Base-by-base conservation (phyloP, 805 yeast genomes). In the Wickerhamomyces sydowiorum region DNA sequence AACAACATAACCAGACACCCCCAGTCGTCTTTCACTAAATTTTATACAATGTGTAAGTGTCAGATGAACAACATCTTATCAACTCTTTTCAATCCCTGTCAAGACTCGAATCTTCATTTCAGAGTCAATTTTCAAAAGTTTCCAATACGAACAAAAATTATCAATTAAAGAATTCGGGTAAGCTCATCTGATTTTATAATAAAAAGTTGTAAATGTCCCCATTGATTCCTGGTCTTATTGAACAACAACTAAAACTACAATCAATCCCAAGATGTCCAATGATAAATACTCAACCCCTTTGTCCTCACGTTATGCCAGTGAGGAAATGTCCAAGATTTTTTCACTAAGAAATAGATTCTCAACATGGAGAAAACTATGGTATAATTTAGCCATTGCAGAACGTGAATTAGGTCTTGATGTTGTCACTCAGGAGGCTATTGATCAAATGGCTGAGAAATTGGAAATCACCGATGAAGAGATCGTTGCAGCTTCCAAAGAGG, bases 331-430 rank as follows among this genome's bases (percentile, higher is more conserved):
- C 46, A 73, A 76, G 53, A 75, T 93, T 60, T 93, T 93, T 74
- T 91, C 98, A 37, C 66, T 85, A 60, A 81, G 96, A 70, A 93
- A 86, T 73, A 78, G 99, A 61, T 93, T 86, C 68, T 85, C 96
- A 41, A 93, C 99, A 32, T 93, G 99, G 99, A 86, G 99, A 77
- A 87, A 87, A 66, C 77, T 93, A 51, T 93, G 99, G 99, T 77
- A 80, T 60, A 90, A 86, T 64, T 74, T 93, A 55, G 99, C 99
- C 53, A 82, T 82, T 60, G 99, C 99, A 46, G 99, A 93, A 71
- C 75, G 88, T 67, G 87, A 88, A 61, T 76, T 90, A 39, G 99
- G 99, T 3, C 74, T 93, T 44, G 70, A 72, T 39, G 81, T 90
- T 42, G 82, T 93, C 64, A 78, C 91, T 22, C 96, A 89, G 52